These are phyloP conservation scores for Aspergillus sp. DNA, from an alignment of 2,329 filamentous ascomycete species.

Conservation along the genomic window DNA sequence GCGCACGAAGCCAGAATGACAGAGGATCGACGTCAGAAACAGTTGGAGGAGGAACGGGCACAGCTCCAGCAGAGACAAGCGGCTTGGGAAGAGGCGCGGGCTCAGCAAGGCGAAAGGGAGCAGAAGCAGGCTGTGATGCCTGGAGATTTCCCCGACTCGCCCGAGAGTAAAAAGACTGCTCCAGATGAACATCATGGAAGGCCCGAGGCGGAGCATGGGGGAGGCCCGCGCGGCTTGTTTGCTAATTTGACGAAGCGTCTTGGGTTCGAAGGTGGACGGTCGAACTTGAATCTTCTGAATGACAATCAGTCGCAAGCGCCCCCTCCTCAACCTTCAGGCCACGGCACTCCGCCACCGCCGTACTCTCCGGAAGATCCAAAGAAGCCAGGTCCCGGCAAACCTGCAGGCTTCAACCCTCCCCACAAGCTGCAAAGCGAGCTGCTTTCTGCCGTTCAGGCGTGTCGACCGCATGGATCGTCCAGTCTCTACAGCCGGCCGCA, in stretches of 20 bases:
- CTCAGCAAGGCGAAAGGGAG: constrained; percentile 20
- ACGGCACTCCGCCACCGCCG: constrained; percentile 28
- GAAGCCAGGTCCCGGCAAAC: constrained; percentile 21
- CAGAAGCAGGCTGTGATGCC: constrained; percentile 52
- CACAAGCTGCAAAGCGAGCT: constrained; percentile 44
- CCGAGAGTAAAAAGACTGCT: constrained; percentile 36
- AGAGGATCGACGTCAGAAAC: constrained; percentile 66
- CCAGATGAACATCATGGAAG: constrained; percentile 15
- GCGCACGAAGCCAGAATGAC: constrained; percentile 80
- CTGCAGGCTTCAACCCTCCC: constrained; percentile 24
- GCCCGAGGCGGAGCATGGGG: constrained; percentile 24
- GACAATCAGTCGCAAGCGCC: constrained; percentile 16
- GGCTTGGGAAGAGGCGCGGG: constrained; percentile 36
- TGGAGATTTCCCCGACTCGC: constrained; percentile 61
- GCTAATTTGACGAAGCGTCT: constrained; percentile 58
- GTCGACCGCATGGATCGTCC: constrained; percentile 65
- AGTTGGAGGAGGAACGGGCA: constrained; percentile 62
- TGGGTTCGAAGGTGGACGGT: constrained; percentile 49
- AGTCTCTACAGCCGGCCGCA: constrained; percentile 63
- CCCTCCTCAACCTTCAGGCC: constrained; percentile 12
- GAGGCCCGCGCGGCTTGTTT: constrained; percentile 52
- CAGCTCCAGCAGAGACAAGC: constrained; percentile 53
- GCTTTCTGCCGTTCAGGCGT: constrained; percentile 67
- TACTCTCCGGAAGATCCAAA: constrained; percentile 30
- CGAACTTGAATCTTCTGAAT: constrained; percentile 12